phyloP scores from a whole-genome alignment of 306 rosid genomes.

The Rubus idaeus region DNA sequence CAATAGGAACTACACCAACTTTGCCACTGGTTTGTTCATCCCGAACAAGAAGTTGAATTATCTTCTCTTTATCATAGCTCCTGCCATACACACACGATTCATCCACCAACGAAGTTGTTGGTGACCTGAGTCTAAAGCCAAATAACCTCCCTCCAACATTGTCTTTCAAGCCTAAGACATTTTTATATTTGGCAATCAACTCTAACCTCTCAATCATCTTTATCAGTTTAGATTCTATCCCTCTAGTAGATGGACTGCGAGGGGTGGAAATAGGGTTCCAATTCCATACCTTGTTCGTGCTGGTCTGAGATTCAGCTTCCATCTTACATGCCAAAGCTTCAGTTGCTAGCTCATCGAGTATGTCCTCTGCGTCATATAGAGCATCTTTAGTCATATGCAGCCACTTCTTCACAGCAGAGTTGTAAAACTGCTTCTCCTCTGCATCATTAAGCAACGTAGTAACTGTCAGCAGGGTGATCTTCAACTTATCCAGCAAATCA shows the following conservation, averaged over 20 bases:
- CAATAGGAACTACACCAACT: slow-evolving; percentile 20
- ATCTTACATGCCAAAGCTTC: slow-evolving; percentile 19
- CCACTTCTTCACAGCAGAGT: slow-evolving; percentile 33
- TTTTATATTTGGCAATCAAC: slow-evolving; percentile 38
- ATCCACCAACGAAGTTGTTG: slow-evolving; percentile 52
- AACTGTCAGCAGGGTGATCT: slow-evolving; percentile 28
- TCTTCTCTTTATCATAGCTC: slow-evolving; percentile 32
- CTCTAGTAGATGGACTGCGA: slow-evolving; percentile 36
- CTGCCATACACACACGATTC: slow-evolving; percentile 43
- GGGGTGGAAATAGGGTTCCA: slow-evolving; percentile 31
- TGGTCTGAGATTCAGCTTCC: slow-evolving; percentile 26
- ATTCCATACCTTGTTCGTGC: slow-evolving; percentile 36
- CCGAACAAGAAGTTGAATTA: slow-evolving; percentile 23
- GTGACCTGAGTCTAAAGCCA: slow-evolving; percentile 12
- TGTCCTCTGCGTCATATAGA: slow-evolving; percentile 33
- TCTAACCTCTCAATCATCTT: slow-evolving; percentile 38
- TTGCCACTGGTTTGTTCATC: slow-evolving; percentile 7
- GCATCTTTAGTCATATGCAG: slow-evolving; percentile 33
- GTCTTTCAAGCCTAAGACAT: slow-evolving; percentile 42
- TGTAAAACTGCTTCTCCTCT: slow-evolving; percentile 36
- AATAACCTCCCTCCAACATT: slow-evolving; percentile 26
- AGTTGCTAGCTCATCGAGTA: slow-evolving; percentile 32
- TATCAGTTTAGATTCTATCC: slow-evolving; percentile 32
- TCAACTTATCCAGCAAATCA: slow-evolving; percentile 28
- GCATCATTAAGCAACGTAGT: slow-evolving; percentile 32